Evolutionary conservation across 78 protist genomes (phyloP), one percentile per base, ranked within the genome.

Genomic region (Tieghemostelium lacteum): DNA sequence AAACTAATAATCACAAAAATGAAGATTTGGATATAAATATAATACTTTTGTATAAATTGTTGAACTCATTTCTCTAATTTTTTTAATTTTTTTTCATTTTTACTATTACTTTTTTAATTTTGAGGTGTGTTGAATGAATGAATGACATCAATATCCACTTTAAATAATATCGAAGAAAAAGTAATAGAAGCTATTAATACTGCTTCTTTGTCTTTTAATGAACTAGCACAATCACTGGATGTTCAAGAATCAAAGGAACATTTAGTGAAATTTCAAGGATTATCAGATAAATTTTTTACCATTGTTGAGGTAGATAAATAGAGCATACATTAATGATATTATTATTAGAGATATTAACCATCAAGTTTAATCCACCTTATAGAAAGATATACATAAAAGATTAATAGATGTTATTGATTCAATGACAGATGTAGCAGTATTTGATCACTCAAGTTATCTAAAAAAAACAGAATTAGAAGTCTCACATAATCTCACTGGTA

Each of bases 371-470:
- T 17, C 55, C n/a, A 29, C 20, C 3, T 70, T 31, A 45, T 26
- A 74, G 85, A 83, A 69, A 58, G 89, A 83, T 45, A 57, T 83
- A 29, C 67, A 83, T 45, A 83, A 83, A 69, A 67, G 80, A 29
- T 83, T 83, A 69, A 83, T 83, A 28, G 89, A 83, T 39, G 63
- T 83, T 31, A 73, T 83, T 22, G 89, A 83, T 42, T 83, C 89
- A 58, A 83, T 83, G 89, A 83, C 89, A 39, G 89, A 83, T 33
- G 75, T 83, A 8, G 89, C 89, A 22, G 78, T 77, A 26, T 83
- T 83, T 42, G 89, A 83, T 60, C 89, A 83, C 31, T 83, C 89
- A 6, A 83, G 89, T 58, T 83, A 69, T 45, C 16, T 63, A 54
- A 55, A 55, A 19, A 83, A 83, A 42, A 26, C 58, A 7, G 89